These are phyloP conservation scores for Lepidium didymum DNA, from an alignment of 345 rosid genomes.

Conservation along the genomic window DNA sequence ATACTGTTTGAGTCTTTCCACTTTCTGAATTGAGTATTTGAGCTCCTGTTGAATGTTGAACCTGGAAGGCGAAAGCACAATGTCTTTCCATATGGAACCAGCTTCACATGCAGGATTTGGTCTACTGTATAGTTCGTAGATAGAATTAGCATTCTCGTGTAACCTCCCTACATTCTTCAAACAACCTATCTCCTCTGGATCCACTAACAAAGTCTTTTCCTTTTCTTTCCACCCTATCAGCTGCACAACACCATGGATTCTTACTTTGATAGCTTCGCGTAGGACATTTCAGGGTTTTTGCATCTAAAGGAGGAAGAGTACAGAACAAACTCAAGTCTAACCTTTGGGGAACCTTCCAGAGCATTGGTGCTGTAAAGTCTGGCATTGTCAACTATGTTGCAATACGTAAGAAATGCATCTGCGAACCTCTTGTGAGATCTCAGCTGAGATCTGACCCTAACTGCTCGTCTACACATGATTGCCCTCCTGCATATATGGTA, in stretches of 20 bases:
- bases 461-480: constrained; percentile 83
- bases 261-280: not conserved
- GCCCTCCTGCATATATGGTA: constrained; percentile 65
- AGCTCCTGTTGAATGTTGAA: constrained; percentile 73
- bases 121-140: constrained; percentile 57
- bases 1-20: constrained; percentile 40
- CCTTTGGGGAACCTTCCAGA: constrained; percentile 83
- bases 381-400: constrained; percentile 80
- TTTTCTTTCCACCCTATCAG: constrained; percentile 96
- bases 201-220: constrained; percentile 81
- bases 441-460: constrained; percentile 78
- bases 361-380: constrained; percentile 84
- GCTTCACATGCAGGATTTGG: constrained; percentile 67
- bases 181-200: constrained; percentile 77
- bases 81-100: constrained; percentile 96
- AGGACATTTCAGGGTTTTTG: not conserved
- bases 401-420: constrained; percentile 67
- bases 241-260: constrained; percentile 36
- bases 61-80: constrained; percentile 83
- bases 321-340: constrained; percentile 16
- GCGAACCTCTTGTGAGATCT: constrained; percentile 94
- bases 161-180: constrained; percentile 57
- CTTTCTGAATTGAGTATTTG: constrained; percentile 64
- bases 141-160: constrained; percentile 77
- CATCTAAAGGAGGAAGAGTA: not conserved